phyloP scores from a whole-genome alignment of 345 rosid species.

The Aethionema arabicum region DNA sequence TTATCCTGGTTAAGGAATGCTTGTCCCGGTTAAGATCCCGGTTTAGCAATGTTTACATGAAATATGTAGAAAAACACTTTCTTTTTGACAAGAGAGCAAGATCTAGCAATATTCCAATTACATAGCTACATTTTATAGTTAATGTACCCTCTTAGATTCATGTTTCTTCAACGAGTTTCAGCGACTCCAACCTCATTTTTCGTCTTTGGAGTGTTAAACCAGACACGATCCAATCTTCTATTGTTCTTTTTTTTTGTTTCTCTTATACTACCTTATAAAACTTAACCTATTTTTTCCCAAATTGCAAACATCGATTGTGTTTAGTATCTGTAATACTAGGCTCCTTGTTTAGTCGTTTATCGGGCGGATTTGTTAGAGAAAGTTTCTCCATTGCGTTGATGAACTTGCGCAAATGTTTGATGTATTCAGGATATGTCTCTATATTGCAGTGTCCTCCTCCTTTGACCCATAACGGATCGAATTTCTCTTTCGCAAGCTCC shows the following conservation, averaged over 20 bases:
- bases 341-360: slow-evolving; percentile 44
- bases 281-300: slow-evolving; percentile 46
- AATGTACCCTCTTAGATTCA: slow-evolving; percentile 12
- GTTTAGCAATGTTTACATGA: too few relatives aligned
- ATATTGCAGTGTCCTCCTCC: slow-evolving; percentile 99
- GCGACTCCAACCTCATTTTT: slow-evolving; percentile 16
- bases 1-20: too few relatives aligned
- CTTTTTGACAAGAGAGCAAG: slow-evolving; percentile 21
- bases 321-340: slow-evolving; percentile 61
- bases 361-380: slow-evolving; percentile 50
- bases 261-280: slow-evolving; percentile 10
- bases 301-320: slow-evolving; percentile 70
- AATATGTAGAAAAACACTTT: background rate
- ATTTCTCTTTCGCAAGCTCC: slow-evolving; percentile 90
- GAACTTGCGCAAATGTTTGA: slow-evolving; percentile 77
- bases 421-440: slow-evolving; percentile 90
- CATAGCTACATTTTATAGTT: slow-evolving; percentile 16
- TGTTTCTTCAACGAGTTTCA: slow-evolving; percentile 8
- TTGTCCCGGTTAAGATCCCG: too few relatives aligned
- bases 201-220: slow-evolving; percentile 15
- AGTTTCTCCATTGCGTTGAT: slow-evolving; percentile 90
- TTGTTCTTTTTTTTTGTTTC: too few relatives aligned
- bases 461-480: slow-evolving; percentile 92
- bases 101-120: slow-evolving; percentile 11
- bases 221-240: slow-evolving; percentile 10